Conservation (phyloP, 176 grass and related monocot genomes). For the Aegilops longissima region DNA sequence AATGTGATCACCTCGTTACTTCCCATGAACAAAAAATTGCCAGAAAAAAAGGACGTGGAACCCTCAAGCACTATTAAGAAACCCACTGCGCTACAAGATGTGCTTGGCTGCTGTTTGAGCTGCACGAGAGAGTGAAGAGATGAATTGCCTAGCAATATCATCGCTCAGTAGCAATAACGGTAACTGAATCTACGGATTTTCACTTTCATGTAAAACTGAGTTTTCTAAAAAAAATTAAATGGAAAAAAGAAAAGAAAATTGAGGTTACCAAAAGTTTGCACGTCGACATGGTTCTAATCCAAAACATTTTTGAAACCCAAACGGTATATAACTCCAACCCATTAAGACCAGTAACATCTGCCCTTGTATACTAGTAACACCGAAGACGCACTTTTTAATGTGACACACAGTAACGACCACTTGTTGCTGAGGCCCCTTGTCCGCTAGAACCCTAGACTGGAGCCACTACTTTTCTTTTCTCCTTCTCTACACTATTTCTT, state of each 20-base stretch:
- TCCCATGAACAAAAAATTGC: too few relatives aligned
- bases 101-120: too few relatives aligned
- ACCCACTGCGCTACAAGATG: too few relatives aligned
- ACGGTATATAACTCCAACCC: background rate
- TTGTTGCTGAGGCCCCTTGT: slow-evolving; percentile 1
- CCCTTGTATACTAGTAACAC: background rate
- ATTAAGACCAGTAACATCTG: background rate
- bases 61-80: too few relatives aligned
- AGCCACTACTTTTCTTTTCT: background rate
- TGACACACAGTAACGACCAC: background rate
- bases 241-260: background rate
- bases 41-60: too few relatives aligned
- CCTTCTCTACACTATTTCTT: slow-evolving; percentile 29
- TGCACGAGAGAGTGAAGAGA: too few relatives aligned
- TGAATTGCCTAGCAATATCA: too few relatives aligned
- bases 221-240: background rate
- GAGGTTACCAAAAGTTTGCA: background rate
- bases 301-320: background rate
- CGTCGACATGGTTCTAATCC: background rate
- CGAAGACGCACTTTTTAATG: background rate
- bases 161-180: too few relatives aligned
- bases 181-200: background rate
- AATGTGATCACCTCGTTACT: too few relatives aligned
- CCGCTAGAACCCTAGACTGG: slow-evolving; percentile 19
- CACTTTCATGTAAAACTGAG: background rate